Percentiles rank a stretch among this genome's conserved stretches.
Conservation (phyloP, 208 protist species). For the Blastocrithidia nonstop region DNA sequence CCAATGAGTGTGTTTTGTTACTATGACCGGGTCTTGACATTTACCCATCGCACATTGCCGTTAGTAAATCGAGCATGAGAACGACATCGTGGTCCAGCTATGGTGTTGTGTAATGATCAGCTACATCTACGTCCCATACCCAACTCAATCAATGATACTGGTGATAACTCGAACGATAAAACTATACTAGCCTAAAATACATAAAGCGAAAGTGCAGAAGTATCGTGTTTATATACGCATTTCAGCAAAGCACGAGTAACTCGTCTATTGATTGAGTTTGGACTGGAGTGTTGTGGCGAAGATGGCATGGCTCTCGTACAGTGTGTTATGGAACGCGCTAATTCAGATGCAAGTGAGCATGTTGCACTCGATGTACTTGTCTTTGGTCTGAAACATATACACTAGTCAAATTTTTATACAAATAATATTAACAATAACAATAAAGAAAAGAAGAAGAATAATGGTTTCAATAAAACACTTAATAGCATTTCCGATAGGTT, state of each 20-base stretch:
- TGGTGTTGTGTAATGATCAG: conserved; percentile 54
- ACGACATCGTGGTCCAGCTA: conserved; percentile 31
- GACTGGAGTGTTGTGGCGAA: conserved; percentile 50
- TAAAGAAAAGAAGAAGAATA: no score
- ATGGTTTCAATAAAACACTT: no score
- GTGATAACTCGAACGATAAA: no score
- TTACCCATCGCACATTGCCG: no score
- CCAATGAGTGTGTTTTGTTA: no score
- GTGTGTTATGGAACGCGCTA: conserved; percentile 47
- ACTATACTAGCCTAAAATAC: no score
- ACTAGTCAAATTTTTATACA: not conserved
- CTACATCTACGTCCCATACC: conserved; percentile 40
- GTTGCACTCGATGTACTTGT: conserved; percentile 50
- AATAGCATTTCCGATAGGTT: no score
- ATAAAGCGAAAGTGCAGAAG: no score
- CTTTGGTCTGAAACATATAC: conserved; percentile 13
- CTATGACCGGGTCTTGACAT: no score
- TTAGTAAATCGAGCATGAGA: conserved; percentile 38
- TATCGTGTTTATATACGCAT: no score
- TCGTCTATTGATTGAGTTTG: conserved; percentile 57
- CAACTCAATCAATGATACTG: no score
- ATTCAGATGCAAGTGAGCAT: conserved; percentile 37
- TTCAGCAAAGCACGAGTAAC: conserved; percentile 20
- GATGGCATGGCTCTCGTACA: conserved; percentile 42
- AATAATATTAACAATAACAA: no score